These are phyloP conservation scores for Dactylellina sp. DNA, from an alignment of 2,329 filamentous ascomycete genomes.

Conservation along the genomic window DNA sequence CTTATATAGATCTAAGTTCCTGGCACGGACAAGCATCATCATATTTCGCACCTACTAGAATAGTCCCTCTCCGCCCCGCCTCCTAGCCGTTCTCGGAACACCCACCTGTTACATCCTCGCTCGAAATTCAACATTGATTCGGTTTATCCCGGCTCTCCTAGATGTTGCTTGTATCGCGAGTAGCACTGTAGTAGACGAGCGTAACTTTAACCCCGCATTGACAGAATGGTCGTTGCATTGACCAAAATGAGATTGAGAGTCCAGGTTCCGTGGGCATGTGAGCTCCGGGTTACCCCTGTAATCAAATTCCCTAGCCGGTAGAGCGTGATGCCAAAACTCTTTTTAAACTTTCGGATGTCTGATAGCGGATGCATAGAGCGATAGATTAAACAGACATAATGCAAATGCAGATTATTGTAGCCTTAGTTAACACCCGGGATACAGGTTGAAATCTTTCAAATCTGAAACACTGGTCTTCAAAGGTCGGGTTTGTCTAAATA, in stretches of 20 bases:
- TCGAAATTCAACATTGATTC: background rate
- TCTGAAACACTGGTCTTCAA: too few species aligned
- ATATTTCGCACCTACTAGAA: conserved; percentile 25
- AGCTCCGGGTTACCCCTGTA: background rate
- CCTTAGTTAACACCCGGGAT: too few species aligned
- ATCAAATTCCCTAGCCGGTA: background rate
- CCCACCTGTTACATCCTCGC: background rate
- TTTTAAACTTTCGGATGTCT: conserved; percentile 23
- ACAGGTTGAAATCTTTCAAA: too few species aligned
- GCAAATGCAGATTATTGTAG: too few species aligned
- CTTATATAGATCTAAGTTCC: conserved; percentile 13
- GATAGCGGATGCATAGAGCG: conserved; percentile 1
- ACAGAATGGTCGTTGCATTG: conserved; percentile 15
- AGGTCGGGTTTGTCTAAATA: too few species aligned
- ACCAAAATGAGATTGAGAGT: conserved; percentile 21
- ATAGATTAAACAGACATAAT: background rate
- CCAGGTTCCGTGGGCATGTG: background rate
- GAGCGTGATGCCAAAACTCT: background rate
- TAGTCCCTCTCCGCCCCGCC: background rate
- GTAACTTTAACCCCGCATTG: conserved; percentile 14
- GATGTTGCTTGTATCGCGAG: background rate
- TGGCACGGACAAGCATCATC: too few species aligned
- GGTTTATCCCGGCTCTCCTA: background rate
- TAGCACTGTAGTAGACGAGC: background rate
- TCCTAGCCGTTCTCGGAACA: conserved; percentile 6